Conservation (phyloP, 768 basidiomycete species). For the Asterophora parasitica region DNA sequence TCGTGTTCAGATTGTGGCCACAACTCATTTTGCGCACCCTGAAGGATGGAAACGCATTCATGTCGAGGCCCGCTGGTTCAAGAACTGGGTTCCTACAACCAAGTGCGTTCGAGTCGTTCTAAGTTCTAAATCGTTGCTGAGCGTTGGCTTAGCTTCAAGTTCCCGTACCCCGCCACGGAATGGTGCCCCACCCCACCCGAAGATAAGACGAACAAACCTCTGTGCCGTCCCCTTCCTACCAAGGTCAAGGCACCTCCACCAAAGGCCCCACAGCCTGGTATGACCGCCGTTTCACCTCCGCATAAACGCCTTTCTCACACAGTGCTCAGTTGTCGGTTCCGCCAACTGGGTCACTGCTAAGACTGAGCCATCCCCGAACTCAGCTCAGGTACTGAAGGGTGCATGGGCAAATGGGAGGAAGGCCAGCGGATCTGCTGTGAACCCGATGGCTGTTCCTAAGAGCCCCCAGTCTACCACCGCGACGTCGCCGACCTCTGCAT, state of each 20-base stretch:
- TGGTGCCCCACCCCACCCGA: slow-evolving; percentile 39
- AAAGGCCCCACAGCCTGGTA: slow-evolving; percentile 23
- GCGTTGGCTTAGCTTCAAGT: slow-evolving; percentile 18
- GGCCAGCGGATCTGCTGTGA: not conserved
- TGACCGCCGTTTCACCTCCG: not conserved
- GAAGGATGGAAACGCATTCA: slow-evolving; percentile 49
- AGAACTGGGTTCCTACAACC: slow-evolving; percentile 29
- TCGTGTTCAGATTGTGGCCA: not conserved
- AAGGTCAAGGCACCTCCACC: slow-evolving; percentile 28
- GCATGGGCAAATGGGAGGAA: slow-evolving; percentile 18
- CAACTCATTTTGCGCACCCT: not conserved
- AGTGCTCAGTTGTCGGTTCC: slow-evolving; percentile 33
- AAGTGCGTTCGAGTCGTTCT: slow-evolving; percentile 21
- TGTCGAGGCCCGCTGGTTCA: slow-evolving; percentile 39
- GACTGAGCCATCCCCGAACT: slow-evolving; percentile 2
- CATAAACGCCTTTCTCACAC: not conserved
- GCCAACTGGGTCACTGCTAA: slow-evolving; percentile 7
- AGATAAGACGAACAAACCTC: slow-evolving; percentile 37
- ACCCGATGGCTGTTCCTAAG: not conserved
- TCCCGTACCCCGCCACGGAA: slow-evolving; percentile 36
- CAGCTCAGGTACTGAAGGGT: slow-evolving; percentile 8
- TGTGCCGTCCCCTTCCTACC: slow-evolving; percentile 41
- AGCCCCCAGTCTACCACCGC: not conserved
- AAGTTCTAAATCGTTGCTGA: not conserved
- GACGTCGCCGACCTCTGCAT: not conserved